Percentiles rank a stretch among this genome's conserved stretches.
phyloP scores from a whole-genome alignment of 257 asterid genomes.

The Schizonepeta tenuifolia region DNA sequence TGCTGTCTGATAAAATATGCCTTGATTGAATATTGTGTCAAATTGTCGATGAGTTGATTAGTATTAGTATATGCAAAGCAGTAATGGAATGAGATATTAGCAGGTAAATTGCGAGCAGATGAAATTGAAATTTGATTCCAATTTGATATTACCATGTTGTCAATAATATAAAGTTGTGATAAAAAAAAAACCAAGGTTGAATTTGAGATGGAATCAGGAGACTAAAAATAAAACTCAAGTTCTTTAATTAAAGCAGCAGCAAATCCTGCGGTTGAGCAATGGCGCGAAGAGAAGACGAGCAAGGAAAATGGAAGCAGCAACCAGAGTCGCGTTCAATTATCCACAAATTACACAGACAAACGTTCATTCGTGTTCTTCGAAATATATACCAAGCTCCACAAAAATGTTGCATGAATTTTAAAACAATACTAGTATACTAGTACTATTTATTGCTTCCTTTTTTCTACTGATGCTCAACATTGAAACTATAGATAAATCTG shows the following conservation, averaged over 20 bases:
- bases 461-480: constrained; percentile 21
- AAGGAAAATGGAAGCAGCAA: not conserved
- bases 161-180: too few species aligned
- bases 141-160: too few species aligned
- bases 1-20: constrained; percentile 15
- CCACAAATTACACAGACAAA: not conserved
- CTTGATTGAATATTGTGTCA: not conserved
- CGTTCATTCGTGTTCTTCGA: not conserved
- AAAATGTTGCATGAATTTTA: not conserved
- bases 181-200: too few species aligned
- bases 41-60: not conserved
- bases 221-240: too few species aligned
- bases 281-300: too few species aligned
- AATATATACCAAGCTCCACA: not conserved
- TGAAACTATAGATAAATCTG: constrained; percentile 23
- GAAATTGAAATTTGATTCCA: too few species aligned
- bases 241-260: too few species aligned
- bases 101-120: too few species aligned
- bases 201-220: too few species aligned
- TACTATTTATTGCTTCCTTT: not conserved
- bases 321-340: not conserved
- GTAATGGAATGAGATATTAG: too few species aligned
- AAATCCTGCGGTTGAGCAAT: too few species aligned
- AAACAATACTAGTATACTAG: not conserved
- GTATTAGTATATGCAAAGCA: not conserved